Evolutionary conservation across 148 eudicot genomes (phyloP).

Genomic region (Chenopodium suecicum): DNA sequence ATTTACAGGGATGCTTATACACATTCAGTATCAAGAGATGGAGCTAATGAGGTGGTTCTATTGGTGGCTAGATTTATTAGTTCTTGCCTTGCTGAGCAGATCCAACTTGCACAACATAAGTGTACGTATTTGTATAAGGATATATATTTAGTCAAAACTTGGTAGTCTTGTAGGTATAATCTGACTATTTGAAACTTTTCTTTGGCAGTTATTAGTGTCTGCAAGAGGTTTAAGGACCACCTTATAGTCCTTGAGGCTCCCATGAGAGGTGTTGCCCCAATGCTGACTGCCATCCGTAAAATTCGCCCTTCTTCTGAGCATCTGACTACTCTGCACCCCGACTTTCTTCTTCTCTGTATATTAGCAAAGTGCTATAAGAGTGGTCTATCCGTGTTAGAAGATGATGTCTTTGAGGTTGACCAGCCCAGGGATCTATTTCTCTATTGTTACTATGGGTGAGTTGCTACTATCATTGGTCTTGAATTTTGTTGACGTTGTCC

Average conservation of each 20-base stretch:
- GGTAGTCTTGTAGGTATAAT: background rate
- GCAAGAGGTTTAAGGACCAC: slow-evolving; percentile 82
- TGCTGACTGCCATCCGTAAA: slow-evolving; percentile 72
- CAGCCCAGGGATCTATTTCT: slow-evolving; percentile 86
- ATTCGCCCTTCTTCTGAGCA: slow-evolving; percentile 69
- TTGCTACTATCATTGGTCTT: slow-evolving; percentile 2
- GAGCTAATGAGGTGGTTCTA: slow-evolving; percentile 42
- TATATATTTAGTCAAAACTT: background rate
- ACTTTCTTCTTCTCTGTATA: slow-evolving; percentile 81
- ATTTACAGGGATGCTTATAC: slow-evolving; percentile 73
- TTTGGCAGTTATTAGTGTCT: slow-evolving; percentile 66
- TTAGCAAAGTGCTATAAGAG: slow-evolving; percentile 76
- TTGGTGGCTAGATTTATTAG: slow-evolving; percentile 59
- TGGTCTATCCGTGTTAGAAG: slow-evolving; percentile 64
- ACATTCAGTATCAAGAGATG: slow-evolving; percentile 50
- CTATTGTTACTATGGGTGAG: slow-evolving; percentile 92
- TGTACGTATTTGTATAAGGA: slow-evolving; percentile 40
- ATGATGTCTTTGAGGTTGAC: slow-evolving; percentile 81
- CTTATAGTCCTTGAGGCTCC: slow-evolving; percentile 63
- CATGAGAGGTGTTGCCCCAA: slow-evolving; percentile 76
- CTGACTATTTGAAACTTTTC: slow-evolving; percentile 7
- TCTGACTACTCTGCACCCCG: slow-evolving; percentile 82
- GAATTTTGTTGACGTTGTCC: background rate
- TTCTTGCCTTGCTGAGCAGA: slow-evolving; percentile 72
- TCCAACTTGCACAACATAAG: slow-evolving; percentile 79